Evolutionary conservation across 2,329 filamentous ascomycete genomes (phyloP), one percentile per base, ranked within the genome.

Genomic region (Hawksworthiomyces lignivorus): DNA sequence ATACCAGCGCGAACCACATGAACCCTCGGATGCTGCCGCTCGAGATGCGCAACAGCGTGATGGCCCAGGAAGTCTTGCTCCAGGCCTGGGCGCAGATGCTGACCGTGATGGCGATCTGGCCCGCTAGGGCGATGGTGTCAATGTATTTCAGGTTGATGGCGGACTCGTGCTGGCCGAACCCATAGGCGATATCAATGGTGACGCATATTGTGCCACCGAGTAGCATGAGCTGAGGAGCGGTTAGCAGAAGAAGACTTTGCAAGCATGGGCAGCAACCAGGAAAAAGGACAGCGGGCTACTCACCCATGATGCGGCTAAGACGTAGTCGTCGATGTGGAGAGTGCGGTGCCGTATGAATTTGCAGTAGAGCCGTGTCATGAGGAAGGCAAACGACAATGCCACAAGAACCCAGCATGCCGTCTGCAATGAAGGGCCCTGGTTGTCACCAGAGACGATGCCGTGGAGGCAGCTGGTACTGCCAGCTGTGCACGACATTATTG

Each of bases 61-160:
- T 46, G 9, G 54, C 61, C 41, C 64, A 63, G 1, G 61, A 62
- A 1, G 61, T 63, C 49, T 66, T 66, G 50, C 59, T 61, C 47
- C 53, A 54, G 2, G 54, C 51, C 11, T 60, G 56, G 1, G 55
- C 55, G 14, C 57, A 44, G 36, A 61, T 52, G 12, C 55, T 58
- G 39, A 56, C 51, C 39, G 54, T 55, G 22, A 43, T 47, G 35
- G 44, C 11, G 15, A 47, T 27, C 29, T 43, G 46, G 12, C 50
- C 33, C 1, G 49, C 34, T 36, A 58, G 29, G 14, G 38, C 28
- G 26, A 45, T 41, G n/a, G 14, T 14, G 28, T 41, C 31, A 14
- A 45, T 21, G 24, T 24, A 7, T 8, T 6, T n/a, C 11, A 7
- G 19, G 26, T 24, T 8, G 22, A 24, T 29, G 26, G 26, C 33